phyloP scores from a whole-genome alignment of 176 grass and related monocot species.

The Juncus inflexus region DNA sequence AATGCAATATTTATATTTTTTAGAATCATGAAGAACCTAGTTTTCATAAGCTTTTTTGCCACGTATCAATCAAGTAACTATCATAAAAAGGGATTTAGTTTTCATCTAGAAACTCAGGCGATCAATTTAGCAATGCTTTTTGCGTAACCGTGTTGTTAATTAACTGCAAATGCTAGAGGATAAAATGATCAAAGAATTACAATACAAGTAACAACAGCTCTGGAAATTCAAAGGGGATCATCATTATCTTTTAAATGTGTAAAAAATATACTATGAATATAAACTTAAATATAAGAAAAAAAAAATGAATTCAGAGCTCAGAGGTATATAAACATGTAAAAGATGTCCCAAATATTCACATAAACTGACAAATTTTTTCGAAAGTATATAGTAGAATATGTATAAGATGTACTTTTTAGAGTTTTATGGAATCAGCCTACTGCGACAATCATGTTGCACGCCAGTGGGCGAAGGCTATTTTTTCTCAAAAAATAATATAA shows the following conservation, averaged over 20 bases:
- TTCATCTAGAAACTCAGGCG: not conserved
- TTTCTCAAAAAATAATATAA: too few relatives aligned
- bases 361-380: not conserved
- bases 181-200: not conserved
- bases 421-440: too few relatives aligned
- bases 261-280: not conserved
- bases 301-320: not conserved
- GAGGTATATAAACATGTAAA: not conserved
- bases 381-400: not conserved
- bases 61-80: conserved; percentile 2
- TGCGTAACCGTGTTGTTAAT: conserved; percentile 17
- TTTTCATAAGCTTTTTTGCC: not conserved
- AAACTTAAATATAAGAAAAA: not conserved
- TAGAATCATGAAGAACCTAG: not conserved
- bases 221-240: not conserved
- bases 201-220: conserved; percentile 7
- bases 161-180: conserved; percentile 9
- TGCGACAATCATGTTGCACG: too few relatives aligned
- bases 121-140: not conserved
- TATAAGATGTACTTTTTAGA: too few relatives aligned
- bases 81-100: not conserved
- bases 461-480: too few relatives aligned
- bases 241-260: not conserved
- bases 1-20: not conserved
- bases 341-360: not conserved